Conservation (phyloP, 2,329 filamentous ascomycete genomes). For the Aspergillus ochraceus region DNA sequence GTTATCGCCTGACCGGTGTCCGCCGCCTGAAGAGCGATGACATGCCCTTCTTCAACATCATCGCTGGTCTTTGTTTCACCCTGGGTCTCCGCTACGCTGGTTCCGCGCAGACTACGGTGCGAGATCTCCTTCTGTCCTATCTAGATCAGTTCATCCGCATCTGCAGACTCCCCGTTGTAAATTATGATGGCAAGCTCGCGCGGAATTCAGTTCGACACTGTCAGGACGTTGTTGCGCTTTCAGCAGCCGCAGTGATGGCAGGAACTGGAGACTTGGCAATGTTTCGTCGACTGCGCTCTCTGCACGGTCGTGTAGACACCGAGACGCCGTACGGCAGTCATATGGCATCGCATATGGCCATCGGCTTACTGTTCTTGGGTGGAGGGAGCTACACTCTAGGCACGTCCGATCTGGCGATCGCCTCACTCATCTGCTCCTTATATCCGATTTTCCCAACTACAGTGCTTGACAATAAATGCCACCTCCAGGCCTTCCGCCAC, state of each 20-base stretch:
- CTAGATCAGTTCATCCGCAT: slow-evolving; percentile 84
- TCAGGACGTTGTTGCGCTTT: slow-evolving; percentile 81
- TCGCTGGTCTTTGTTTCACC: slow-evolving; percentile 82
- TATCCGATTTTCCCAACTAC: slow-evolving; percentile 89
- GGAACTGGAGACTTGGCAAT: slow-evolving; percentile 87
- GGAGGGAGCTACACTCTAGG: slow-evolving; percentile 91
- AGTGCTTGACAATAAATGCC: slow-evolving; percentile 90
- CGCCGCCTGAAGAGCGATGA: slow-evolving; percentile 73
- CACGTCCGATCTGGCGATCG: slow-evolving; percentile 82
- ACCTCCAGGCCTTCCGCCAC: slow-evolving; percentile 93
- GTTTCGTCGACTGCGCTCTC: slow-evolving; percentile 77
- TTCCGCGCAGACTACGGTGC: slow-evolving; percentile 67
- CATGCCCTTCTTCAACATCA: slow-evolving; percentile 87
- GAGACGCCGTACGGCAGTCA: slow-evolving; percentile 92
- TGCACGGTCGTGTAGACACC: slow-evolving; percentile 82
- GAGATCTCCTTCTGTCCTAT: slow-evolving; percentile 80
- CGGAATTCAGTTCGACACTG: slow-evolving; percentile 85
- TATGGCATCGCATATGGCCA: slow-evolving; percentile 85
- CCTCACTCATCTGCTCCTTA: slow-evolving; percentile 82
- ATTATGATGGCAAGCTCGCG: slow-evolving; percentile 82
- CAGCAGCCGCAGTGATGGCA: slow-evolving; percentile 87
- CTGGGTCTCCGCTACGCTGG: slow-evolving; percentile 74
- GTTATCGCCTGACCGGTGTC: slow-evolving; percentile 61
- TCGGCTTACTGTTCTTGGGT: slow-evolving; percentile 86
- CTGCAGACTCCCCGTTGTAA: slow-evolving; percentile 60